phyloP scores from a whole-genome alignment of 2,329 filamentous ascomycete species.

The Calonectria fujianensis region DNA sequence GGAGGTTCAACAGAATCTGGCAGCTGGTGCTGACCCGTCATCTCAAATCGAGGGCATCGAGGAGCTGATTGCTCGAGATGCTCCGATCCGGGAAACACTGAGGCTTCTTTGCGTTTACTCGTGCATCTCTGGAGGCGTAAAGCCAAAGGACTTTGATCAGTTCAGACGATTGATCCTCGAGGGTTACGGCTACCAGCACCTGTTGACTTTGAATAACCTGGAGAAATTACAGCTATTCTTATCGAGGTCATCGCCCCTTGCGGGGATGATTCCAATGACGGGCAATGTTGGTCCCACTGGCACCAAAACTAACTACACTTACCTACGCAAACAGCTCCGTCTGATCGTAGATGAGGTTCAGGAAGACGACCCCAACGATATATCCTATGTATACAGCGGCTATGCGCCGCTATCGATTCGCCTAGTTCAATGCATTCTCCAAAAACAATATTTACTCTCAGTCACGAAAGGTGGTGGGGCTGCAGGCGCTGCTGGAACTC shows the following conservation, averaged over 20 bases:
- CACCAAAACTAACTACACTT: conserved; percentile 91
- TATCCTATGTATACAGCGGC: conserved; percentile 98
- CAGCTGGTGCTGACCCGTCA: conserved; percentile 90
- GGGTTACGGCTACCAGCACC: conserved; percentile 95
- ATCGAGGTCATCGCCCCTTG: conserved; percentile 83
- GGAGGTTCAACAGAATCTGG: conserved; percentile 96
- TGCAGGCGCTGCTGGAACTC: conserved; percentile 50
- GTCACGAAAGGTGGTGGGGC: conserved; percentile 78
- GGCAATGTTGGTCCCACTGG: conserved; percentile 73
- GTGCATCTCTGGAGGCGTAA: conserved; percentile 90
- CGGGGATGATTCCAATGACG: conserved; percentile 86
- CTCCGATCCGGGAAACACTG: conserved; percentile 86
- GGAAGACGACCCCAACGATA: conserved; percentile 93
- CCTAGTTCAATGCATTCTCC: conserved; percentile 92
- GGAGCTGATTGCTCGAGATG: conserved; percentile 93
- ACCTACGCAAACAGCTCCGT: conserved; percentile 88
- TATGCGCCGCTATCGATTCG: conserved; percentile 95
- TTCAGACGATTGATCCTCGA: conserved; percentile 93
- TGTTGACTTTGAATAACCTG: conserved; percentile 90
- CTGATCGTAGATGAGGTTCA: conserved; percentile 98
- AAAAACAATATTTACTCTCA: conserved; percentile 88
- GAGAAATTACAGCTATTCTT: conserved; percentile 93
- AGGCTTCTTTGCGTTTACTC: conserved; percentile 94
- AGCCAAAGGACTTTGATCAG: conserved; percentile 89
- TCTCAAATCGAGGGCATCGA: conserved; percentile 94